phyloP scores from a whole-genome alignment of 1,139 yeast genomes.

The Meyerozyma athensensis region DNA sequence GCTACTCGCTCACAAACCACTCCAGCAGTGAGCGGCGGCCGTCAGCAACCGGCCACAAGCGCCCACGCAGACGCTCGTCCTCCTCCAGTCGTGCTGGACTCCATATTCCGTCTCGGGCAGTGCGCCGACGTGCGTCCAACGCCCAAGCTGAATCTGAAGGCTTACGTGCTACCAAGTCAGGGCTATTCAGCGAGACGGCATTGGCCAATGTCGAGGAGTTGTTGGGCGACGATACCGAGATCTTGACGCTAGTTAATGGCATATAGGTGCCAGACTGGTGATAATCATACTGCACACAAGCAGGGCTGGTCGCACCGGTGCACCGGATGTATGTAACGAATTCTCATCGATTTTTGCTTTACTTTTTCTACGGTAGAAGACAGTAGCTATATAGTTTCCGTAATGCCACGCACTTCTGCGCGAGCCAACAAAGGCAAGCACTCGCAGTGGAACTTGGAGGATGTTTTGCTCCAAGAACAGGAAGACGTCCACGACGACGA shows the following conservation, averaged over 20 bases:
- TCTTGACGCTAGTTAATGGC: slow-evolving; percentile 44
- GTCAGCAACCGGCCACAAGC: slow-evolving; percentile 8
- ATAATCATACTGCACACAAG: background rate
- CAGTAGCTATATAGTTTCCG: background rate
- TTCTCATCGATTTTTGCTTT: background rate
- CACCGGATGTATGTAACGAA: too few relatives aligned
- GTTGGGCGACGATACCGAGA: slow-evolving; percentile 43
- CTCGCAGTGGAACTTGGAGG: slow-evolving; percentile 2
- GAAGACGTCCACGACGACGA: background rate
- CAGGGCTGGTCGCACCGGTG: background rate
- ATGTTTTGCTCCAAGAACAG: slow-evolving; percentile 1
- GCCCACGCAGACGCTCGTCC: slow-evolving; percentile 5
- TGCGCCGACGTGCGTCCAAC: slow-evolving; percentile 53
- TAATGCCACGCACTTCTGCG: slow-evolving; percentile 2
- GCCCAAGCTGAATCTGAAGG: slow-evolving; percentile 77
- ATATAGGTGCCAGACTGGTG: slow-evolving; percentile 15
- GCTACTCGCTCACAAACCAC: slow-evolving; percentile 14
- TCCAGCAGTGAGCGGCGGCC: slow-evolving; percentile 10
- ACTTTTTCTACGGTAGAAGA: background rate
- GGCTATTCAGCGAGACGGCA: slow-evolving; percentile 69
- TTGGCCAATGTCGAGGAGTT: slow-evolving; percentile 66
- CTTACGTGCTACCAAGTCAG: slow-evolving; percentile 65
- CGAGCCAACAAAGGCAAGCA: slow-evolving; percentile 3
- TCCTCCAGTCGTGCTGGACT: slow-evolving; percentile 11
- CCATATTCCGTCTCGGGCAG: slow-evolving; percentile 22